Percentiles rank a stretch among this genome's conserved stretches.
These are phyloP conservation scores for Ceratobasidium sp. DNA, from an alignment of 1,284 basidiomycete genomes.

Conservation along the genomic window DNA sequence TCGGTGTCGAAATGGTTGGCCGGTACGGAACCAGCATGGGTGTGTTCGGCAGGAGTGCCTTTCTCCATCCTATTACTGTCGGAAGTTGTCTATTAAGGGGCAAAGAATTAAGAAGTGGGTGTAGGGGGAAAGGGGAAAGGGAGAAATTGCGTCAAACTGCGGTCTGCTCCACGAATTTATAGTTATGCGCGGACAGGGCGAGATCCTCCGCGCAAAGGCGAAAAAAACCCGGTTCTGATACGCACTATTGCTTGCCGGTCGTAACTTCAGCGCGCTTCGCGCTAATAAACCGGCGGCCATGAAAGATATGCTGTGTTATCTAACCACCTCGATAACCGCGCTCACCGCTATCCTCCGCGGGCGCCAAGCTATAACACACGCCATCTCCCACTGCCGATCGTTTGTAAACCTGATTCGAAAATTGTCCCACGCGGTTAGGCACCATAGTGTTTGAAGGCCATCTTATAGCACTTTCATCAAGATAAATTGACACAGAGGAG, in stretches of 20 bases:
- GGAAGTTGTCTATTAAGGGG: no score
- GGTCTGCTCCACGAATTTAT: background rate
- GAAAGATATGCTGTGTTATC: background rate
- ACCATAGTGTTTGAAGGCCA: no score
- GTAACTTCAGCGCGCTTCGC: background rate
- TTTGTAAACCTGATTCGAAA: no score
- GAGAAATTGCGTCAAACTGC: background rate
- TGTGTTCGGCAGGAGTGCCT: background rate
- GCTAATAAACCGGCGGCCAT: background rate
- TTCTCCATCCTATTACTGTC: background rate
- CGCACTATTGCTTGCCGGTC: no score
- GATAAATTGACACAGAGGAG: no score
- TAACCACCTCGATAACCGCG: background rate
- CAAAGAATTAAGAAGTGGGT: background rate
- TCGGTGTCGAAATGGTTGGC: constrained; percentile 25
- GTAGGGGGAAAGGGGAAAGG: background rate
- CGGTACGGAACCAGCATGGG: constrained; percentile 16
- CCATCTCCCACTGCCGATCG: no score
- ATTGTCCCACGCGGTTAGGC: no score
- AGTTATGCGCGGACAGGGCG: no score
- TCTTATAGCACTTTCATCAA: no score
- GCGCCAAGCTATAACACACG: background rate
- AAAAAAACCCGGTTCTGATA: no score
- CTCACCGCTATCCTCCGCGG: background rate
- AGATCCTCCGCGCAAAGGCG: background rate